Base-by-base conservation (phyloP, 1,139 yeast species). In the Saccharomyces hybrid region DNA sequence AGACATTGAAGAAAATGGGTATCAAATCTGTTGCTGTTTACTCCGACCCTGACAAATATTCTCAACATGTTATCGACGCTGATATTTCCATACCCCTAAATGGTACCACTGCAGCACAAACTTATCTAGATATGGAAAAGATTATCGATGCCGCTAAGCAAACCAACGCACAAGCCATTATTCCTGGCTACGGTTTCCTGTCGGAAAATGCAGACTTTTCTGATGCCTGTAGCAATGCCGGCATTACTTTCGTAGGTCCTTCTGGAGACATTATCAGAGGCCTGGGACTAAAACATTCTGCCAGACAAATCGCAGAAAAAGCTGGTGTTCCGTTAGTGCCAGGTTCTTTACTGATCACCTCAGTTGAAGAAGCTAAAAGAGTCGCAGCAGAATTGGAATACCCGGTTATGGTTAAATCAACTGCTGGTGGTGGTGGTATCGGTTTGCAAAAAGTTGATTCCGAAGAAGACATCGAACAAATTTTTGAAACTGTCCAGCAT, bases 361-460 rank as follows among this genome's bases (percentile, higher is more conserved):
- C 81, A 57, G 78, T 89, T 6, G 78, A 78, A 23, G 96, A 88
- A 64, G 98, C 98, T 3, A 75, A 77, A 56, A 78, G 75, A 57
- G 80, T 85, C 59, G 98, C 97, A n/a, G 83, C 80, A 25, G 75
- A 81, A 62, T 77, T 93, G 54, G 89, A 83, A 59, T 93, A 88
- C 66, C 98, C 99, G 26, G 81, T 93, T 48, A 93, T 93, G 98
- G 88, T 93, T 53, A 93, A 93, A 73, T 87, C 96, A 23, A 91
- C 98, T 58, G 98, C 98, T 38, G 99, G 99, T 70, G 99, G 99
- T 65, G 99, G 99, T 71, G 99, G 99, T 73, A 93, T 91, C 66
- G 99, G 99, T 60, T 77, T 93, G 64, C 97, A 90, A 70, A 86
- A 90, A 69, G 97, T 91, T 57, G 96, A 90, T 65, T 79, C 83